Conservation (phyloP, 1,284 basidiomycete species). For the Ustilago vetiveriae region DNA sequence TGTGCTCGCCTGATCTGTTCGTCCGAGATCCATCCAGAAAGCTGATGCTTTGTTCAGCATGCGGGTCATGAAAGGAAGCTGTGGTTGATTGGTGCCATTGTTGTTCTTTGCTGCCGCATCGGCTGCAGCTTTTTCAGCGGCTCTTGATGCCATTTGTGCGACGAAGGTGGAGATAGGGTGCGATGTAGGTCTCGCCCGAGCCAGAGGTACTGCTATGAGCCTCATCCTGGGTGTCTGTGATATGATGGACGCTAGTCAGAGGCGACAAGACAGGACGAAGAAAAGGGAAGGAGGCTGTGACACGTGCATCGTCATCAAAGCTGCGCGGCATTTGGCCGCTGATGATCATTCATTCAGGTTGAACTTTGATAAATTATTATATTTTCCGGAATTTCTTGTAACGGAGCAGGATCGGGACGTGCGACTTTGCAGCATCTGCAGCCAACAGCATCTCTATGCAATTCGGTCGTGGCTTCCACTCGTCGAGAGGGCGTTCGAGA, state of each 20-base stretch:
- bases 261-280: background rate
- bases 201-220: slow-evolving; percentile 60
- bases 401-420: slow-evolving; percentile 1
- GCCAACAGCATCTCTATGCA: too few relatives aligned
- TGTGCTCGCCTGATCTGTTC: slow-evolving; percentile 49
- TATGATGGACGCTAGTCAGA: background rate
- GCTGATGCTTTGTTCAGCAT: slow-evolving; percentile 54
- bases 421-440: too few relatives aligned
- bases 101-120: slow-evolving; percentile 26
- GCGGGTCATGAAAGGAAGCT: slow-evolving; percentile 43
- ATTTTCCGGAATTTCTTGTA: too few relatives aligned
- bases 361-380: too few relatives aligned
- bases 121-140: slow-evolving; percentile 35
- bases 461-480: too few relatives aligned
- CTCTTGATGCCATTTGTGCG: slow-evolving; percentile 49
- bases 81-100: slow-evolving; percentile 9
- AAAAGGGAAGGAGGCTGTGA: background rate
- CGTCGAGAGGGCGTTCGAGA: too few relatives aligned
- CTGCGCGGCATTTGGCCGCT: slow-evolving; percentile 4
- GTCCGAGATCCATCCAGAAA: slow-evolving; percentile 62
- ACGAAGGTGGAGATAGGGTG: slow-evolving; percentile 58
- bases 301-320: slow-evolving; percentile 19
- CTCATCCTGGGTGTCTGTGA: slow-evolving; percentile 37
- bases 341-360: too few relatives aligned
- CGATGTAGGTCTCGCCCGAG: slow-evolving; percentile 41